Evolutionary conservation across 1,284 basidiomycete genomes (phyloP).

Genomic region (Ceratobasidium sp.): DNA sequence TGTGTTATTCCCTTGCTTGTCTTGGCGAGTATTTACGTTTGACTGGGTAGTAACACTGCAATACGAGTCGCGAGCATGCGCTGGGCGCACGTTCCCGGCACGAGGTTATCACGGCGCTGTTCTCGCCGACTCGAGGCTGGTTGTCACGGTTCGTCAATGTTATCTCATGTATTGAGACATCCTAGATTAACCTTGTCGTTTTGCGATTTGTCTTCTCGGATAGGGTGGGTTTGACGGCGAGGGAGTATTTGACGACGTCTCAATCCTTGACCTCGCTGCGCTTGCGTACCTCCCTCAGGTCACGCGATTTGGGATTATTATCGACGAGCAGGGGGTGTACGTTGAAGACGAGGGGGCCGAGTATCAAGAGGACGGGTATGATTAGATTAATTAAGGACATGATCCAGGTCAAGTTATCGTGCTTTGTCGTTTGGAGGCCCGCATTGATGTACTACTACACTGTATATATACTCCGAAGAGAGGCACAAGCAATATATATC

Average conservation of each 20-base stretch:
- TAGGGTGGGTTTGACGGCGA: slow-evolving; percentile 86
- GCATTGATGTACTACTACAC: background rate
- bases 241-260: slow-evolving; percentile 84
- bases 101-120: slow-evolving; percentile 87
- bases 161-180: background rate
- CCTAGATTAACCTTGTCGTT: background rate
- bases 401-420: background rate
- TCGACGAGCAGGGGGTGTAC: slow-evolving; percentile 50
- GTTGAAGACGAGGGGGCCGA: slow-evolving; percentile 37
- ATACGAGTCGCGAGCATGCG: slow-evolving; percentile 69
- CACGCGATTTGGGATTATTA: slow-evolving; percentile 74
- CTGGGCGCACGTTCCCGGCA: slow-evolving; percentile 70
- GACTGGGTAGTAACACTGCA: slow-evolving; percentile 63
- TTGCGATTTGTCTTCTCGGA: background rate
- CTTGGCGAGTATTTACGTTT: background rate
- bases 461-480: slow-evolving; percentile 1
- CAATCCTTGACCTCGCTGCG: slow-evolving; percentile 85
- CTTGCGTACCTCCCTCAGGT: slow-evolving; percentile 94
- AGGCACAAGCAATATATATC: background rate
- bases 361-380: slow-evolving; percentile 30
- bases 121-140: slow-evolving; percentile 84
- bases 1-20: slow-evolving; percentile 54
- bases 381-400: slow-evolving; percentile 5
- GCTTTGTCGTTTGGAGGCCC: background rate
- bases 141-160: slow-evolving; percentile 58